Evolutionary conservation across 2,329 filamentous ascomycete genomes (phyloP).

Genomic region (Penicillium vulpinum): DNA sequence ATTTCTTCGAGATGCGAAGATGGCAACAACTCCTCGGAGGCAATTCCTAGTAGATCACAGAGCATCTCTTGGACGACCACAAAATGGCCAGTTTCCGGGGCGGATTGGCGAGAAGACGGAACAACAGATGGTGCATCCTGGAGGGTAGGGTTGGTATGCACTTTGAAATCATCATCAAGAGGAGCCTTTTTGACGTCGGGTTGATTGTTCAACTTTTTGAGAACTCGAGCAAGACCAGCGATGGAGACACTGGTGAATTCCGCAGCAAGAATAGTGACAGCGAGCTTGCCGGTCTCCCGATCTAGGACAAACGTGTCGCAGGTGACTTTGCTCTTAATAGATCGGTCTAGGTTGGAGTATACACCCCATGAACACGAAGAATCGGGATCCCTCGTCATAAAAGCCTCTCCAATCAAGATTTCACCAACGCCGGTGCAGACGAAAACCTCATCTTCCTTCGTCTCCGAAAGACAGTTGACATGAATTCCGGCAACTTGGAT

Average conservation of each 20-base stretch:
- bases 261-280: background rate
- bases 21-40: background rate
- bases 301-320: conserved; percentile 1
- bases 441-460: background rate
- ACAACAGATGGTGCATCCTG: background rate
- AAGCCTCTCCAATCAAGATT: background rate
- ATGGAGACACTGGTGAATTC: background rate
- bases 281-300: background rate
- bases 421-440: background rate
- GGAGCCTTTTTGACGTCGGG: background rate
- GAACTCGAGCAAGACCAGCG: background rate
- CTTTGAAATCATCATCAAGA: background rate
- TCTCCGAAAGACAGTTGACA: background rate
- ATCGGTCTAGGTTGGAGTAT: background rate
- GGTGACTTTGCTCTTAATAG: background rate
- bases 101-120: no score
- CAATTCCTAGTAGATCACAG: background rate
- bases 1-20: background rate
- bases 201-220: background rate
- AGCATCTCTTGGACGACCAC: background rate
- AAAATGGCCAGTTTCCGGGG: background rate
- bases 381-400: background rate
- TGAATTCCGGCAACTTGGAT: conserved; percentile 4
- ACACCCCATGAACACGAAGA: background rate
- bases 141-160: background rate